A percentile compares a stretch with the other conserved stretches of the same genome.
Evolutionary conservation across 179 eudicot species (phyloP).

Genomic region (Beta macrorhiza): DNA sequence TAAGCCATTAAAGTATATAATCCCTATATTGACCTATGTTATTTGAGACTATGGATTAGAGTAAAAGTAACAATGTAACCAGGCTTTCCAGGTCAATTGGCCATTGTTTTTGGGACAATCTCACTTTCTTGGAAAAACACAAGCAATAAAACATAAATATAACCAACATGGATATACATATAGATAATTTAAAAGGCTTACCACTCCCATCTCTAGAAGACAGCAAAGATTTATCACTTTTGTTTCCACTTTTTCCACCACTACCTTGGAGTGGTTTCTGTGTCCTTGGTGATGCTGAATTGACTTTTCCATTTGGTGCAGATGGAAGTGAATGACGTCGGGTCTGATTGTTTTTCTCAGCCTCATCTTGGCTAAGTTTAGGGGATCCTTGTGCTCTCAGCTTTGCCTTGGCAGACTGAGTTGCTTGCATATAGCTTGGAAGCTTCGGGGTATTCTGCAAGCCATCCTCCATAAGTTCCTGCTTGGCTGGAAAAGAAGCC

Average conservation of each 20-base stretch:
- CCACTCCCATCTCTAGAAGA: conserved; percentile 47
- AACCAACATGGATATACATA: not conserved
- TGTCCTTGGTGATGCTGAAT: conserved; percentile 46
- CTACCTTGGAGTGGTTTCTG: conserved; percentile 38
- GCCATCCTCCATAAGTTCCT: conserved; percentile 40
- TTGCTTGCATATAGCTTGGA: conserved; percentile 56
- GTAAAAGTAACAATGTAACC: not conserved
- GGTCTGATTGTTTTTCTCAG: conserved; percentile 34
- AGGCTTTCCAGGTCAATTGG: not conserved
- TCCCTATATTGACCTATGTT: not conserved
- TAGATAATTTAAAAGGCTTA: conserved; percentile 20
- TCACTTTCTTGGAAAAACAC: not conserved
- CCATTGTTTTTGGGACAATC: not conserved
- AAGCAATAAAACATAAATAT: not conserved
- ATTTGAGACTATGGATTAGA: not conserved
- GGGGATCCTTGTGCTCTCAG: conserved; percentile 49
- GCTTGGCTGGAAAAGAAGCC: conserved; percentile 45
- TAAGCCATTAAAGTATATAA: not conserved
- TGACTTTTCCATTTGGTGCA: conserved; percentile 41
- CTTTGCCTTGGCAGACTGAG: conserved; percentile 53
- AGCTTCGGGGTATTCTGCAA: conserved; percentile 43
- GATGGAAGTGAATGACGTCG: conserved; percentile 52
- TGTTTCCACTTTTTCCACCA: conserved; percentile 41
- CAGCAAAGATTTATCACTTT: conserved; percentile 38
- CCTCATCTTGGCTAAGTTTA: conserved; percentile 38